Evolutionary conservation across 306 rosid genomes (phyloP), one percentile per base, ranked within the genome.

Genomic region (Trifolium dubium): DNA sequence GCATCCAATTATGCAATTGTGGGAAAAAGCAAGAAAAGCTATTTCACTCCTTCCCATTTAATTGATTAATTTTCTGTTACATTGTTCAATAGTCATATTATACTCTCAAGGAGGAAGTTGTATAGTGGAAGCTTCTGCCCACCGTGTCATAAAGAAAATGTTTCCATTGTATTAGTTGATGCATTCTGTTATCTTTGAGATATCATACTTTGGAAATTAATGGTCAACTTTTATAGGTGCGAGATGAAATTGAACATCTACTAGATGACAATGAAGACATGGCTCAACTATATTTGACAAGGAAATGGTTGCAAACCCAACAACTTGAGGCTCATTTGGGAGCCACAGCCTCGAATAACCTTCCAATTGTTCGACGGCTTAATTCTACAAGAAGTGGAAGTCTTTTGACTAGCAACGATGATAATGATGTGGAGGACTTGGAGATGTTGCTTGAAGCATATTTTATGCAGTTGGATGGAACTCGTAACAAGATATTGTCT

Each of bases 391-490:
- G 85, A 79, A 94, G 97, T 12, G 90, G 81, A 80, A 94, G 97
- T 79, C 56, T 88, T 80, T 80, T 81, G 51, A 84, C 90, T 59
- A 88, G 93, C 83, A 87, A 81, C 74, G 88, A 85, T 77, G 92
- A 87, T 70, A 84, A 85, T 51, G 96, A 88, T 29, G 98, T 95
- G 32, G 99, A 95, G 84, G 99, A 95, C 83, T 84, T 92, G 72
- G 98, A 95, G 83, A 95, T 95, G 99, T 80, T 95, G 89, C 98
- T 95, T 34, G 99, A 95, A 86, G 99, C 98, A 46, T 95, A 95
- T 79, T 95, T 95, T 82, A 92, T 95, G 93, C 98, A 95, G 81
- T 81, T 94, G 74, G 99, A 94, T 82, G 92, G 97, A 73, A 92
- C 99, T 43, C 99, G 96, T 37, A 92, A 94, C 93, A 94, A 88